These are phyloP conservation scores for Flaveria ramosissima DNA, from an alignment of 129 eudicot genomes.

Conservation along the genomic window DNA sequence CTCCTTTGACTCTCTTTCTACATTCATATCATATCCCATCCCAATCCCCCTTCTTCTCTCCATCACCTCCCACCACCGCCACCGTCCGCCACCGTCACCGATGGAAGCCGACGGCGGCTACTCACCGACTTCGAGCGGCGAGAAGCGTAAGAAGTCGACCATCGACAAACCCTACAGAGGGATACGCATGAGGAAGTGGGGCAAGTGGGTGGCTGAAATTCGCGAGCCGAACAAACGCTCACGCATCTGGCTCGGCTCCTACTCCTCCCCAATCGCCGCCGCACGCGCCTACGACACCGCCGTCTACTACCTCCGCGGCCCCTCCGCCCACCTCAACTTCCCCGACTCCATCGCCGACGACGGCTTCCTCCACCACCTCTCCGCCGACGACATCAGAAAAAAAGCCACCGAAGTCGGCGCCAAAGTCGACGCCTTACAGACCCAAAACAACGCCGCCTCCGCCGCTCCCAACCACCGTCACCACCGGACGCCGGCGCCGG, in stretches of 20 bases:
- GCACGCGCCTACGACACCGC: constrained; percentile 98
- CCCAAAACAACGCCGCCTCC: constrained; percentile 7
- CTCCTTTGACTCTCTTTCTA: background rate
- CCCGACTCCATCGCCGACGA: constrained; percentile 59
- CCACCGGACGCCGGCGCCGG: background rate
- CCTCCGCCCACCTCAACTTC: constrained; percentile 77
- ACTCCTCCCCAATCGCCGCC: constrained; percentile 88
- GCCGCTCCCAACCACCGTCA: background rate
- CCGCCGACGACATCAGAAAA: constrained; percentile 72
- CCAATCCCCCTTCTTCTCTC: background rate
- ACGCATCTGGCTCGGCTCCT: constrained; percentile 89
- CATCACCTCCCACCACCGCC: constrained; percentile 9
- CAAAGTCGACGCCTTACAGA: constrained; percentile 75
- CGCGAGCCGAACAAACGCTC: constrained; percentile 87
- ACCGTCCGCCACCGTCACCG: constrained; percentile 24
- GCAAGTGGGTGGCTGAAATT: constrained; percentile 97
- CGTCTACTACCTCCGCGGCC: constrained; percentile 80
- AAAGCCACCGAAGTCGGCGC: constrained; percentile 92
- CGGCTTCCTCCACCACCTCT: constrained; percentile 45
- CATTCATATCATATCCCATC: constrained; percentile 15
- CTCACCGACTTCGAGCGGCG: constrained; percentile 39
- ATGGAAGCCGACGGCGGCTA: constrained; percentile 37
- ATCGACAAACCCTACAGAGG: constrained; percentile 76
- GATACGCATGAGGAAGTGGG: constrained; percentile 96
- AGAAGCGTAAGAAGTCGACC: constrained; percentile 44